phyloP scores from a whole-genome alignment of 768 basidiomycete genomes.

The Lactarius tabidus region DNA sequence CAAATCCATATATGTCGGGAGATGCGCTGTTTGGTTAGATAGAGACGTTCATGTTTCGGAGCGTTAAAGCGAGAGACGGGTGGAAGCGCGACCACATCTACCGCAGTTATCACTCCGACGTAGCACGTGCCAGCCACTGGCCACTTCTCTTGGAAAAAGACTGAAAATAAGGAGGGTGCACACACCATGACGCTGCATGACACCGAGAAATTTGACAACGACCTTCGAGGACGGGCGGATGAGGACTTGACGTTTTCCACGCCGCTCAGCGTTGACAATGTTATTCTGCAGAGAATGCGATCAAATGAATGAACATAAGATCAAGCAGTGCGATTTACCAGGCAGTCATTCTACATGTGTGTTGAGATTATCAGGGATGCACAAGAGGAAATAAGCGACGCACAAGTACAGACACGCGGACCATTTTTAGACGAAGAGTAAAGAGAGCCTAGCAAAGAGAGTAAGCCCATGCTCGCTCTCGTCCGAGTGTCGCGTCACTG shows the following conservation, averaged over 20 bases:
- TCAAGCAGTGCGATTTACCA: slow-evolving; percentile 33
- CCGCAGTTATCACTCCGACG: slow-evolving; percentile 87
- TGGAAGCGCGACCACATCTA: slow-evolving; percentile 54
- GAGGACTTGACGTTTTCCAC: slow-evolving; percentile 99
- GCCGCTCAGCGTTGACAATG: slow-evolving; percentile 99
- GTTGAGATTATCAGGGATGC: neutral
- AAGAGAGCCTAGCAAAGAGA: slow-evolving; percentile 26
- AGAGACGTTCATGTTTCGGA: slow-evolving; percentile 66
- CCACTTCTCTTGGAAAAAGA: neutral
- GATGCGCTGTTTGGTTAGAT: slow-evolving; percentile 55
- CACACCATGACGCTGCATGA: slow-evolving; percentile 99
- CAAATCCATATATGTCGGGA: slow-evolving; percentile 38
- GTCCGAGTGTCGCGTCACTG: slow-evolving; percentile 80
- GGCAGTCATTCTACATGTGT: slow-evolving; percentile 54
- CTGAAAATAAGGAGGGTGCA: slow-evolving; percentile 3
- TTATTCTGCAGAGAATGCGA: slow-evolving; percentile 62
- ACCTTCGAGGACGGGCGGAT: slow-evolving; percentile 98
- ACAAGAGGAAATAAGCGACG: slow-evolving; percentile 27
- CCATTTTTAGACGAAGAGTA: slow-evolving; percentile 52
- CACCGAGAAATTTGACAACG: slow-evolving; percentile 93
- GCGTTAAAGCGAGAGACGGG: slow-evolving; percentile 79
- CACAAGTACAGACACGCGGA: slow-evolving; percentile 81
- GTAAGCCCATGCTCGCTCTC: slow-evolving; percentile 50
- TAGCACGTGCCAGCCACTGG: neutral
- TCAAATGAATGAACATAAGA: neutral